These are phyloP conservation scores for Pisolithus thermaeus DNA, from an alignment of 1,284 basidiomycete genomes.

Conservation along the genomic window DNA sequence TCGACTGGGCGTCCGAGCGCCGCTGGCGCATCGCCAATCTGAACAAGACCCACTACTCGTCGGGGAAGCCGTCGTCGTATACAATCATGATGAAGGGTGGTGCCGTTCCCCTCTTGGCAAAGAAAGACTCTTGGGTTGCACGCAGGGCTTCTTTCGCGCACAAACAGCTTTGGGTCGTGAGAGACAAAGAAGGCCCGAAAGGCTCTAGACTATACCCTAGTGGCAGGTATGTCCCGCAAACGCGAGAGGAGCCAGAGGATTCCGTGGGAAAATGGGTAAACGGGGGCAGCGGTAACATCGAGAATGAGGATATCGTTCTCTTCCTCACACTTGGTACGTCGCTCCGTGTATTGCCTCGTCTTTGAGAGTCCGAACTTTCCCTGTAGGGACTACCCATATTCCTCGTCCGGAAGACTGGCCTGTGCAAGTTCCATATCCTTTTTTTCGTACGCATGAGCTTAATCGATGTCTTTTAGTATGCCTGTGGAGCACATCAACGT, in stretches of 20 bases:
- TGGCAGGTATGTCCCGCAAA: conserved; percentile 83
- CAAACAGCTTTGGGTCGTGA: conserved; percentile 76
- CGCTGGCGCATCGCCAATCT: conserved; percentile 76
- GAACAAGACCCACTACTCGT: conserved; percentile 57
- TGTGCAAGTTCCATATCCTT: conserved; percentile 47
- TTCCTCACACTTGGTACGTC: conserved; percentile 70
- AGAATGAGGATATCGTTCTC: conserved; percentile 75
- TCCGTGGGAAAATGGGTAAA: conserved; percentile 67
- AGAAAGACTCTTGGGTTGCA: conserved; percentile 66
- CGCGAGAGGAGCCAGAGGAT: conserved; percentile 62
- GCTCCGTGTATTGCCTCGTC: not conserved
- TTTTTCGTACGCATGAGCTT: no score
- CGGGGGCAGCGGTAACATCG: conserved; percentile 51
- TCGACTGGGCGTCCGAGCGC: conserved; percentile 48
- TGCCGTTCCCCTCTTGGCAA: conserved; percentile 60
- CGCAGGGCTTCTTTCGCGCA: conserved; percentile 73
- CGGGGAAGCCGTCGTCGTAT: conserved; percentile 73
- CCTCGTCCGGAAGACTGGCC: conserved; percentile 88
- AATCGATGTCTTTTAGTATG: conserved; percentile 57
- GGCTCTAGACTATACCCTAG: conserved; percentile 77
- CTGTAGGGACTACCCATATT: conserved; percentile 68
- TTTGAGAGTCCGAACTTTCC: not conserved
- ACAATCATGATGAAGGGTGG: conserved; percentile 64
- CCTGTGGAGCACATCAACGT: conserved; percentile 75
- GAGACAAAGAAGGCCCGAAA: conserved; percentile 54